Conservation (phyloP, 192 early-diverging fungal species). For the Helicostylum pulchrum region DNA sequence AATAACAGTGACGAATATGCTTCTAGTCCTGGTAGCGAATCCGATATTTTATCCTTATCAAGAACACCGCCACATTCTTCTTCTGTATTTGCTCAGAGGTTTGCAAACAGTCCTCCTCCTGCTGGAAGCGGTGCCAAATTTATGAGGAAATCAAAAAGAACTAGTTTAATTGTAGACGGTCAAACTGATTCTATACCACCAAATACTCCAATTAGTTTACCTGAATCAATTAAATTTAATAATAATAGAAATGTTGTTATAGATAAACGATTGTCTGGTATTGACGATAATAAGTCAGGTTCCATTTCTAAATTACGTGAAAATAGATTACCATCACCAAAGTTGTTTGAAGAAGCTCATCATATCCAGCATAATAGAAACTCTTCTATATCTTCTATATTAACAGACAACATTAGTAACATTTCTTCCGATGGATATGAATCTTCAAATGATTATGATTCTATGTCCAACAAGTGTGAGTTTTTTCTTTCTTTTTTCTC, state of each 20-base stretch:
- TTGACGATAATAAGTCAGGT: background rate
- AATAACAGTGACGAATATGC: background rate
- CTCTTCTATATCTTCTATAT: slow-evolving; percentile 28
- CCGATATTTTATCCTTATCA: background rate
- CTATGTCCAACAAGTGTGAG: no score
- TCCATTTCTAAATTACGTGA: slow-evolving; percentile 17
- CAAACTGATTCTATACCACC: slow-evolving; percentile 10
- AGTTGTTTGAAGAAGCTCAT: background rate
- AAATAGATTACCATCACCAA: slow-evolving; percentile 1
- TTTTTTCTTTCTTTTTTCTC: background rate
- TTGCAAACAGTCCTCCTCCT: slow-evolving; percentile 15
- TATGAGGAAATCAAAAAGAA: slow-evolving; percentile 30
- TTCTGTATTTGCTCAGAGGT: slow-evolving; percentile 7
- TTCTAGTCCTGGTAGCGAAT: slow-evolving; percentile 1
- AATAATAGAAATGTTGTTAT: slow-evolving; percentile 6
- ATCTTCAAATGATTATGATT: background rate
- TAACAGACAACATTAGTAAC: slow-evolving; percentile 13
- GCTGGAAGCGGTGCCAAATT: slow-evolving; percentile 24
- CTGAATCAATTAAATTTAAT: slow-evolving; percentile 8
- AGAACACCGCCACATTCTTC: background rate
- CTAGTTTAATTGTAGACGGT: slow-evolving; percentile 29
- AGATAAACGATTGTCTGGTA: background rate
- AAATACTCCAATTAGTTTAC: slow-evolving; percentile 16
- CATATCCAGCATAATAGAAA: slow-evolving; percentile 10
- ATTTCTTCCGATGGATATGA: background rate